Conservation (phyloP, 179 eudicot genomes). For the Heliamphora pulchella region DNA sequence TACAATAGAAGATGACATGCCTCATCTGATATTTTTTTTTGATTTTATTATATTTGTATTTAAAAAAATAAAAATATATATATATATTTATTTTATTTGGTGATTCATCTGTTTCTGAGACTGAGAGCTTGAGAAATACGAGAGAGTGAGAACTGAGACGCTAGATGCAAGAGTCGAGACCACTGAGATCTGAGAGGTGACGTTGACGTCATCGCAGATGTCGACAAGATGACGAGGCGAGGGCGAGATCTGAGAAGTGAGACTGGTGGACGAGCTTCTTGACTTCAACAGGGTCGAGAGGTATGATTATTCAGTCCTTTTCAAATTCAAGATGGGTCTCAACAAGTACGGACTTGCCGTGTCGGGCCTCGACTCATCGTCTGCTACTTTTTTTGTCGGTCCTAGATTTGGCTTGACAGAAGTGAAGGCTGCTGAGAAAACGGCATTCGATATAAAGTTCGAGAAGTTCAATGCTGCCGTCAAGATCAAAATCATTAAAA, state of each 20-base stretch:
- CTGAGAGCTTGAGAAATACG: too few species aligned
- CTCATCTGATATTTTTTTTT: too few species aligned
- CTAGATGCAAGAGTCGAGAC: too few species aligned
- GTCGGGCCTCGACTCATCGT: slow-evolving; percentile 33
- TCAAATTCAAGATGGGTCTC: slow-evolving; percentile 52
- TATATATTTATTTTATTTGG: too few species aligned
- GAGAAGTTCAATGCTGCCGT: slow-evolving; percentile 73
- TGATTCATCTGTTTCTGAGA: too few species aligned
- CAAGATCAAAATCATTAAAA: slow-evolving; percentile 84
- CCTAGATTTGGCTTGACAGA: slow-evolving; percentile 22
- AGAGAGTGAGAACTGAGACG: too few species aligned
- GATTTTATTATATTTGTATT: too few species aligned
- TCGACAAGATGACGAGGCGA: too few species aligned
- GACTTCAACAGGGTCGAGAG: slow-evolving; percentile 60
- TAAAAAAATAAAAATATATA: too few species aligned
- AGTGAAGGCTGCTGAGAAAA: slow-evolving; percentile 49
- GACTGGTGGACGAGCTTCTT: slow-evolving; percentile 67
- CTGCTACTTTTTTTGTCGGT: slow-evolving; percentile 16
- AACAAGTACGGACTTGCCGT: slow-evolving; percentile 43
- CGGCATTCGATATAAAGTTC: slow-evolving; percentile 66
- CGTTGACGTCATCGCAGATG: too few species aligned
- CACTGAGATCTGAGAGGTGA: too few species aligned
- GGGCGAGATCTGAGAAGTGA: background rate
- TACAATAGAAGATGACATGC: too few species aligned
- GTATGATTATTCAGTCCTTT: slow-evolving; percentile 54